Base-by-base conservation (phyloP, 257 asterid species). In the Leptodermis oblonga region DNA sequence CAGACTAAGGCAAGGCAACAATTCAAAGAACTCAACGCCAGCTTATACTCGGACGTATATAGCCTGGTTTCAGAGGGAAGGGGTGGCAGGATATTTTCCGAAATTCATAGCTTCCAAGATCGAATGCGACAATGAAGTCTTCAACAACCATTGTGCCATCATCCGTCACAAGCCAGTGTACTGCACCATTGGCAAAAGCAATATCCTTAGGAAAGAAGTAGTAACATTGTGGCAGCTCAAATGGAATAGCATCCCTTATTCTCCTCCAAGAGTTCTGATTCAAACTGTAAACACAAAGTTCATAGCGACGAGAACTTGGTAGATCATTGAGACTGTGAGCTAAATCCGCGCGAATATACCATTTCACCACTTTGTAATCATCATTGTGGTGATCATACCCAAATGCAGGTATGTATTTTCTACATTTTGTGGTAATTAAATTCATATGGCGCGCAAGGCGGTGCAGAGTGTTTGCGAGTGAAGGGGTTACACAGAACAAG, bases 401-500 rank as follows among this genome's bases (percentile, higher is more conserved):
- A 5, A 61, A 36, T 30, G 65, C 65, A 12, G 43, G n/a, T 12
- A 22, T 17, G 15, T 17, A 59, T 14, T 23, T 59, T 9, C 55
- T 30, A 26, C 42, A 12, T 18, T 56, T 12, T 6, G 8, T 52
- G 58, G 10, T 58, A 11, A n/a, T n/a, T n/a, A n/a, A 4, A 58
- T 28, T 58, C 22, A 28, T 11, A 30, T 15, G 63, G 63, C 0
- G 22, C 5, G 18, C 26, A 61, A 34, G 66, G 46, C 23, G 34
- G 3, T 22, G 7, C 46, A 20, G 5, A 33, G 12, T 60, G 17
- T 9, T 34, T 18, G 26, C 15, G 12, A 60, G 34, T 33, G 36
- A 30, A 60, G 6, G 66, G 66, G 23, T 61, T 61, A 46, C 66
- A 61, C 46, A 61, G n/a, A n/a, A 61, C 17, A 61, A 36, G 20